phyloP scores from a whole-genome alignment of 2,329 filamentous ascomycete species.

The Pezicula radicicola region DNA sequence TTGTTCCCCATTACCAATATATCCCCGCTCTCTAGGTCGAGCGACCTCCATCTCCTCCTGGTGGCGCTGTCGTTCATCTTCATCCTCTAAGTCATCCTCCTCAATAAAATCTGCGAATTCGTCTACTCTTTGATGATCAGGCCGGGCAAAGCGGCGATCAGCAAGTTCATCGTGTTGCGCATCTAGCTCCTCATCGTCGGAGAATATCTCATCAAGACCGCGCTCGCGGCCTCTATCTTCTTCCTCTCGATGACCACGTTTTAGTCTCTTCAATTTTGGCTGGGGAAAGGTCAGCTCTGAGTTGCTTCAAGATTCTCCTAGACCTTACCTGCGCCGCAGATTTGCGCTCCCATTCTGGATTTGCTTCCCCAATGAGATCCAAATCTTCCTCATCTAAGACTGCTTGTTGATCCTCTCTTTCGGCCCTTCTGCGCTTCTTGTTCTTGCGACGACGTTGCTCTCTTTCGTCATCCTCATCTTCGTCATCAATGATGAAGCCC shows the following conservation, averaged over 20 bases:
- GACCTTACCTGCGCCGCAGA: constrained; percentile 65
- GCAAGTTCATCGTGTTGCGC: constrained; percentile 46
- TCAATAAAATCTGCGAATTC: constrained; percentile 97
- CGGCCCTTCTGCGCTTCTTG: constrained; percentile 72
- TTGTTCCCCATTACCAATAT: constrained; percentile 70
- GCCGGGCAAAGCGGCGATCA: constrained; percentile 31
- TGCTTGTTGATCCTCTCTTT: constrained; percentile 81
- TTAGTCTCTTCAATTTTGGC: constrained; percentile 94
- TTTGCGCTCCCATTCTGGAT: constrained; percentile 66
- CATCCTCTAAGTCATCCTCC: constrained; percentile 87
- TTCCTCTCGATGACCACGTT: constrained; percentile 81
- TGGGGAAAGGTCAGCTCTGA: constrained; percentile 34
- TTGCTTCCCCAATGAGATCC: constrained; percentile 85
- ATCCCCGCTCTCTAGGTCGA: constrained; percentile 69
- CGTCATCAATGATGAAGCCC: constrained; percentile 93
- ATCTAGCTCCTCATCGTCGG: constrained; percentile 83
- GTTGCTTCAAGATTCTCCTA: not conserved
- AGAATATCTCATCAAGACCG: constrained; percentile 89
- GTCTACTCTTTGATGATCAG: constrained; percentile 59
- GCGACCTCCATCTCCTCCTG: constrained; percentile 88
- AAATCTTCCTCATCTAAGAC: constrained; percentile 91
- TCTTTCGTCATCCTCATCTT: constrained; percentile 66
- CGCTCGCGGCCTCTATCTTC: constrained; percentile 64
- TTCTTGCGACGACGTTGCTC: constrained; percentile 57
- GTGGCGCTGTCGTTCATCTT: constrained; percentile 71